Conservation (phyloP, 2,329 filamentous ascomycete species). For the Pseudopyrenochaeta lycopersici region DNA sequence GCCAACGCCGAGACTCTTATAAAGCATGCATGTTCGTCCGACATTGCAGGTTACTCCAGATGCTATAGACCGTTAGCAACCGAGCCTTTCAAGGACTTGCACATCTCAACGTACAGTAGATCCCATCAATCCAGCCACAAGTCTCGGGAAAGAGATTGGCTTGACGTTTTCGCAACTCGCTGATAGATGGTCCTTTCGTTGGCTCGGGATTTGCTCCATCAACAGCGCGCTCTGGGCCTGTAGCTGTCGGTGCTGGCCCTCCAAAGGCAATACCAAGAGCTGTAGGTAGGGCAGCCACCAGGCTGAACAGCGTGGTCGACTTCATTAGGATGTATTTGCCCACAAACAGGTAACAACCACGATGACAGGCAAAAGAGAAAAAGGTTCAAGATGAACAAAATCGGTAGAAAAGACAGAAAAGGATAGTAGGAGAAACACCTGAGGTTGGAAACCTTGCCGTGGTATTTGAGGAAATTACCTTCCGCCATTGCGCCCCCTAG, state of each 20-base stretch:
- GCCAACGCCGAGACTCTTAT: slow-evolving; percentile 24
- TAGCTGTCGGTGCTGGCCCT: slow-evolving; percentile 26
- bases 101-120: slow-evolving; percentile 19
- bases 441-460: not conserved
- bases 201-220: slow-evolving; percentile 27
- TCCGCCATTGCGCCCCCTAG: not conserved
- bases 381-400: not conserved
- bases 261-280: slow-evolving; percentile 30
- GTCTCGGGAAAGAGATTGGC: slow-evolving; percentile 17
- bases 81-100: not conserved
- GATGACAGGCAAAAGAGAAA: not conserved
- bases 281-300: slow-evolving; percentile 21
- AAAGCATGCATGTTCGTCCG: slow-evolving; percentile 36
- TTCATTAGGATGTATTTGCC: slow-evolving; percentile 6
- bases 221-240: slow-evolving; percentile 13
- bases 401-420: not conserved
- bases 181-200: slow-evolving; percentile 30
- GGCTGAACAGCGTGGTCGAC: slow-evolving; percentile 13
- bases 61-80: slow-evolving; percentile 12
- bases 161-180: slow-evolving; percentile 29
- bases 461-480: slow-evolving; percentile 13
- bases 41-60: slow-evolving; percentile 21
- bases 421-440: not conserved
- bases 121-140: slow-evolving; percentile 37
- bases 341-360: not conserved